Evolutionary conservation across 345 rosid genomes (phyloP).

Genomic region (Boechera stricta): DNA sequence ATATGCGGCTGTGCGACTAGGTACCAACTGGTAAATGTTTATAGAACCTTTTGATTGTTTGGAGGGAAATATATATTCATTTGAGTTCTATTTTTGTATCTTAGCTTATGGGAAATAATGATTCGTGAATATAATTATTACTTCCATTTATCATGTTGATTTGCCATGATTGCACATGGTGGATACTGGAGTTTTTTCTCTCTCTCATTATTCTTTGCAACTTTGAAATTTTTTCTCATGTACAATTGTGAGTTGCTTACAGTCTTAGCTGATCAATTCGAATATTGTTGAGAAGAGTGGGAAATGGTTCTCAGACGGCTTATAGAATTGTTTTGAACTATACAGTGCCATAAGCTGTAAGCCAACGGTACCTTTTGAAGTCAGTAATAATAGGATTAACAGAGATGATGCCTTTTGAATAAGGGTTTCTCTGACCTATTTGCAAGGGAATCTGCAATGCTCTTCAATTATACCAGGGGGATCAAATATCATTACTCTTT

Average conservation of each 20-base stretch:
- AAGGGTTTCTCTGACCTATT: constrained; percentile 37
- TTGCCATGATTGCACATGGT: constrained; percentile 4
- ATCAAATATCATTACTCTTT: background rate
- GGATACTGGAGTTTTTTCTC: background rate
- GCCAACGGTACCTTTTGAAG: background rate
- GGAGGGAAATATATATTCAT: constrained; percentile 31
- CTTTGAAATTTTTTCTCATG: background rate
- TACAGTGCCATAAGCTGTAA: constrained; percentile 11
- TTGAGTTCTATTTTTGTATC: constrained; percentile 32
- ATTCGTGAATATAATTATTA: constrained; percentile 10
- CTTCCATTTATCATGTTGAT: constrained; percentile 17
- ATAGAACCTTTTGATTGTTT: constrained; percentile 28
- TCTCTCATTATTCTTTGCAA: constrained; percentile 7
- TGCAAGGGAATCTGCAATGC: background rate
- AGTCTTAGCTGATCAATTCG: background rate
- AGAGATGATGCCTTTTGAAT: constrained; percentile 51
- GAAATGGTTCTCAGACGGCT: constrained; percentile 1
- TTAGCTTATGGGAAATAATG: constrained; percentile 31
- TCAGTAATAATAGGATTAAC: constrained; percentile 38
- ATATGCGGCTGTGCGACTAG: constrained; percentile 21
- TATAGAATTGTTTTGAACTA: background rate
- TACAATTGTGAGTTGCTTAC: background rate
- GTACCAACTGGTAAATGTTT: constrained; percentile 32
- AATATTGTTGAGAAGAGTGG: background rate
- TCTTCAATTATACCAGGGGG: background rate